These are phyloP conservation scores for Firmiana major DNA, from an alignment of 345 rosid genomes.

Conservation along the genomic window DNA sequence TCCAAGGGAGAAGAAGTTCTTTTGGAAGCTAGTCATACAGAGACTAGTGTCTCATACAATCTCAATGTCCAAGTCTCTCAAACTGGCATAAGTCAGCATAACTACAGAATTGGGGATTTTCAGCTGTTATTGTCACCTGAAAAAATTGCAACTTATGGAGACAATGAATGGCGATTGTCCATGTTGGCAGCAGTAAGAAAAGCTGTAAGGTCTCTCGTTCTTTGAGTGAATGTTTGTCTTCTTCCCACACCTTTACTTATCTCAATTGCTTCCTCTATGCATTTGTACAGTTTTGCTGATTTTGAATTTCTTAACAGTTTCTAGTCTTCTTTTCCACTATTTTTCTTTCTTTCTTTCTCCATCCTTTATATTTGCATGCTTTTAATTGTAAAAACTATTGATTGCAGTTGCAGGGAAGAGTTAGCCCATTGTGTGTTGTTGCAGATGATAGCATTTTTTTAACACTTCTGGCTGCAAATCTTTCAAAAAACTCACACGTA, in stretches of 20 bases:
- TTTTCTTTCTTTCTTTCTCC: not conserved
- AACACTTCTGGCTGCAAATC: constrained; percentile 51
- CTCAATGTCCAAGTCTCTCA: constrained; percentile 33
- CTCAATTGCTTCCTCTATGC: not conserved
- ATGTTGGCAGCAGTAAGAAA: constrained; percentile 49
- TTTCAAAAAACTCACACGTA: constrained; percentile 47
- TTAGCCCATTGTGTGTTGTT: constrained; percentile 52
- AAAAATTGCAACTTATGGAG: constrained; percentile 75
- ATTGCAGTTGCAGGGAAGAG: constrained; percentile 65
- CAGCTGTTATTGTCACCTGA: constrained; percentile 64
- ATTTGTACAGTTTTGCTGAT: not conserved
- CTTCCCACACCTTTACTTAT: not conserved
- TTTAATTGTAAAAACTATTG: not conserved
- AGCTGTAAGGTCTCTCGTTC: constrained; percentile 48
- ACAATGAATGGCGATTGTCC: constrained; percentile 58
- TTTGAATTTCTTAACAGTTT: not conserved
- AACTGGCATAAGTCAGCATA: constrained; percentile 25
- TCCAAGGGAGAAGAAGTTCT: constrained; percentile 52
- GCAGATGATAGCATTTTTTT: constrained; percentile 82
- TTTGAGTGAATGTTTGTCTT: not conserved
- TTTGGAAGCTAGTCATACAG: constrained; percentile 62
- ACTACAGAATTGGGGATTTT: constrained; percentile 34
- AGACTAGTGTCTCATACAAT: constrained; percentile 57
- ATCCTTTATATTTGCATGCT: not conserved
- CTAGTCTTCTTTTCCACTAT: not conserved